phyloP scores from a whole-genome alignment of 202 grass and related monocot genomes.

The Sporobolus alterniflorus region DNA sequence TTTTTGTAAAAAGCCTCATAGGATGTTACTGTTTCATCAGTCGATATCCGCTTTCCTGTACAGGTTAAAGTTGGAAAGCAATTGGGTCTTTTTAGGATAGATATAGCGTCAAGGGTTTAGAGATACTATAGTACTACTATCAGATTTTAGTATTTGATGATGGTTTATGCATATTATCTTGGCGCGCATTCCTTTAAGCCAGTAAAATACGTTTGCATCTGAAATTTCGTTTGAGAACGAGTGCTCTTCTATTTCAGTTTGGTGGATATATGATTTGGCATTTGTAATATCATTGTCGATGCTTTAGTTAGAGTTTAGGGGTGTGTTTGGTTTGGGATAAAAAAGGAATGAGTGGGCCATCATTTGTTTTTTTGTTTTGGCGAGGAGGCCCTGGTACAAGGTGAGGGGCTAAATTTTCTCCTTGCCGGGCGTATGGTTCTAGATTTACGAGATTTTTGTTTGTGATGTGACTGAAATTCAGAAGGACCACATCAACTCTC shows the following conservation, averaged over 20 bases:
- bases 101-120: not conserved
- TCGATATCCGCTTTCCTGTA: not conserved
- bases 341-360: too few relatives aligned
- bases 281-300: too few relatives aligned
- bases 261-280: too few relatives aligned
- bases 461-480: too few relatives aligned
- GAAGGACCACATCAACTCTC: too few relatives aligned
- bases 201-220: not conserved
- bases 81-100: not conserved
- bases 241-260: not conserved
- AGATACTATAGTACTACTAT: not conserved
- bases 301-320: too few relatives aligned
- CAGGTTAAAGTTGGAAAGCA: constrained; percentile 7
- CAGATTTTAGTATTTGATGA: not conserved
- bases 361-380: too few relatives aligned
- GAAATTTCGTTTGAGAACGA: not conserved
- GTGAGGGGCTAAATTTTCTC: too few relatives aligned
- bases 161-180: not conserved
- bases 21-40: not conserved
- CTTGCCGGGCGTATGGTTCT: too few relatives aligned
- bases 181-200: not conserved
- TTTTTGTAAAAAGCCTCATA: constrained; percentile 28
- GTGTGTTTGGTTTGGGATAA: too few relatives aligned
- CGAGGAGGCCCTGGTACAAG: too few relatives aligned
- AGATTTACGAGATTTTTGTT: too few relatives aligned